Evolutionary conservation across 495 filamentous ascomycete species (phyloP), one percentile per base, ranked within the genome.

Genomic region (Penicillium arizonense): DNA sequence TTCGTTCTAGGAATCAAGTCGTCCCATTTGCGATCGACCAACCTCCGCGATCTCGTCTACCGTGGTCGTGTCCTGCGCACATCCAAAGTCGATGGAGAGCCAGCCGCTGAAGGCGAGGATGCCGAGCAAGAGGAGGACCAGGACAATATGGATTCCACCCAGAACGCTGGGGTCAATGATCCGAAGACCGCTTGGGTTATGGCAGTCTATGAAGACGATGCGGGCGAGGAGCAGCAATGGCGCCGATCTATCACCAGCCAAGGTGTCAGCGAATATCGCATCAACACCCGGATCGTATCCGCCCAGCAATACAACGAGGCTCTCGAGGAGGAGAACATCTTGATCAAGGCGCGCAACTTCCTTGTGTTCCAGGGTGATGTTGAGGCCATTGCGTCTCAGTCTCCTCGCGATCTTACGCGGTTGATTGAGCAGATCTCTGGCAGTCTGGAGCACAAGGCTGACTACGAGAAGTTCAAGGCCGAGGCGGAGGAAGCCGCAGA

Each of bases 1-100:
- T 99, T 99, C 74, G 95, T 97, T 42, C 80, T 99, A 53, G 94
- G 94, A 55, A 97, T 99, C 68, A 97, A 97, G 65, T 97, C 94
- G 1, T 96, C 93, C 10, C 91, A 97, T 68, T 78, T 99, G 23
- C 90, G 94, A 67, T 97, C 95, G 0, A 82, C 90, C n/a, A 91
- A 97, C 55, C 84, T 99, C 4, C 87, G 88, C 58, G 94, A 99
- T 53, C 81, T 99, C 4, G 88, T 99, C 40, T 99, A 97, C 72
- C 93, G 94, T 50, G 95, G 94, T 28, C 89, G 93, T 42, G 92
- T 97, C 10, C 77, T 99, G 67, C 87, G 89, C 63, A 92, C 88
- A 2, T 91, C 91, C 18, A 96, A 88, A 61, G 90, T 96, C 56
- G 89, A 94, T 61, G 91, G 90, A 45, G 88, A 87, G 20, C 87